Base-by-base conservation (phyloP, 345 rosid genomes). In the Brassica napus region DNA sequence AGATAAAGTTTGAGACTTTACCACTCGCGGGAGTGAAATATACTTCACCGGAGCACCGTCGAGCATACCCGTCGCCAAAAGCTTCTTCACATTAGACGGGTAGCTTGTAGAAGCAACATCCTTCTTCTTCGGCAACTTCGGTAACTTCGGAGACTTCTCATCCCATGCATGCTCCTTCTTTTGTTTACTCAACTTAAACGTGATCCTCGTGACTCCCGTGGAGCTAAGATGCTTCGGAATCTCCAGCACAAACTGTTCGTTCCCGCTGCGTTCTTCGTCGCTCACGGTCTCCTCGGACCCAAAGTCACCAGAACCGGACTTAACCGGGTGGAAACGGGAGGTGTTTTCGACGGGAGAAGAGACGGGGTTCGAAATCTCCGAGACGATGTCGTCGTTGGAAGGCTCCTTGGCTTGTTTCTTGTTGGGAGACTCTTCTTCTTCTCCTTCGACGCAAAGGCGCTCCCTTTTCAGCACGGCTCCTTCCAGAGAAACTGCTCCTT, bases 31-130 rank as follows among this genome's bases (percentile, higher is more conserved):
- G 8, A 81, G 24, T 67, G 89, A 92, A 75, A 94, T 69, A 83
- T 93, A 95, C 81, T 87, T 93, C 77, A 93, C 94, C 16, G 84
- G 86, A 67, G 97, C 98, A 15, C 98, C 94, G 74, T 93, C 90
- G 30, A 93, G 97, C 49, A 93, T 84, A 66, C 97, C 92, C 42
- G 93, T 88, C 9, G 86, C 85, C 72, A 93, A 77, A 76, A 95
- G 79, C 87, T 88, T 93, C 78, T 93, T 93, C 26, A 93, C 99
- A 77, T 90, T 95, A 18, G 92, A 81, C 16, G 92, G 97, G 37
- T 71, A 90, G 69, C 86, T 82, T 18, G 93, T 32, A 6, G 93
- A 86, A 76, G 65, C 6, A 61, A 88, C 84, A 82, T 87, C 85
- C 88, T 90, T 95, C 88, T 92, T 93, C 88, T 92, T 93, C 71